Conservation (phyloP, 2,329 filamentous ascomycete species). For the Ascosphaera acerosa region DNA sequence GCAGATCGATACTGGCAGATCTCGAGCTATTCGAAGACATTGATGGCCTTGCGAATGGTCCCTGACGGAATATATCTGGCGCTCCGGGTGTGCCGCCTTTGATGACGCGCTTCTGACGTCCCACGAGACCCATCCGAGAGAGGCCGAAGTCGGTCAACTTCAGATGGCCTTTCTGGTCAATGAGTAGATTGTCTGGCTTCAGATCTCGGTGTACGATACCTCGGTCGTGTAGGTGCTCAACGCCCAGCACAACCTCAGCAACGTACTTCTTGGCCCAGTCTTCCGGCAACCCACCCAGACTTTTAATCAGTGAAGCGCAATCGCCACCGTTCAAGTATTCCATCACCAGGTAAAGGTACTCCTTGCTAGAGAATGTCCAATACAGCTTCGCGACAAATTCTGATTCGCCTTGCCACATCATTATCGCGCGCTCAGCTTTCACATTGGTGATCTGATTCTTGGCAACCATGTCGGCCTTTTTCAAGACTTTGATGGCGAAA, state of each 20-base stretch:
- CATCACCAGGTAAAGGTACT: slow-evolving; percentile 97
- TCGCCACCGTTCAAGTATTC: slow-evolving; percentile 96
- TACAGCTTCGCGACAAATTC: slow-evolving; percentile 98
- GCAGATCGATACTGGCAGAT: slow-evolving; percentile 79
- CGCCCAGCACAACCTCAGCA: slow-evolving; percentile 85
- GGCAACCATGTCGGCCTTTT: slow-evolving; percentile 99
- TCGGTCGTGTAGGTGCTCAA: slow-evolving; percentile 81
- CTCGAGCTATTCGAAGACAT: slow-evolving; percentile 69
- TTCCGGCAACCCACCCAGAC: slow-evolving; percentile 72
- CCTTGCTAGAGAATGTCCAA: slow-evolving; percentile 99
- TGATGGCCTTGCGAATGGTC: slow-evolving; percentile 67
- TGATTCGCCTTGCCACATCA: slow-evolving; percentile 99
- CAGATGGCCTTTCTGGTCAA: slow-evolving; percentile 86
- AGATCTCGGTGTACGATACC: slow-evolving; percentile 92
- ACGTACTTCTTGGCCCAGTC: slow-evolving; percentile 98
- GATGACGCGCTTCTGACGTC: slow-evolving; percentile 80
- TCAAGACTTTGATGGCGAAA: slow-evolving; percentile 93
- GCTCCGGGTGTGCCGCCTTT: slow-evolving; percentile 56
- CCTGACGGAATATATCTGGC: slow-evolving; percentile 77
- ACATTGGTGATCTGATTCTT: slow-evolving; percentile 99
- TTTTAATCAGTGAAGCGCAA: slow-evolving; percentile 87
- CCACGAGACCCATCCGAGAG: slow-evolving; percentile 89
- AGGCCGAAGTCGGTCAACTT: slow-evolving; percentile 96
- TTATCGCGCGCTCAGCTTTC: slow-evolving; percentile 92
- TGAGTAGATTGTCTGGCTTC: slow-evolving; percentile 91